Evolutionary conservation across 352 stramenopile species (phyloP).

Genomic region (Globisporangium polare): DNA sequence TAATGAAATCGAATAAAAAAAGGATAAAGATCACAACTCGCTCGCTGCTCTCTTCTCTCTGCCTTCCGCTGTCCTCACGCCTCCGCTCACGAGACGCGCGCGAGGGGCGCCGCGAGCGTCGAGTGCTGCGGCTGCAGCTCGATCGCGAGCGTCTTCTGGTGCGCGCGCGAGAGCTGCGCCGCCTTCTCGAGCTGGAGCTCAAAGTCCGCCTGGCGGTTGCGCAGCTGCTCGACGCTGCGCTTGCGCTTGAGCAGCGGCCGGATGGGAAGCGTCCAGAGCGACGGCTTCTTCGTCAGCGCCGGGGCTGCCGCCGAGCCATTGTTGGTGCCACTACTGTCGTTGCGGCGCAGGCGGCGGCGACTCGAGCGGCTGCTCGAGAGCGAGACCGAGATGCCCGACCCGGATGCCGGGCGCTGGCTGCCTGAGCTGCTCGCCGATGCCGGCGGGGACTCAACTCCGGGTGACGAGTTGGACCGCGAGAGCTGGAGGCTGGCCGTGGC

Average conservation of each 20-base stretch:
- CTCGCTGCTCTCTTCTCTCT: no score
- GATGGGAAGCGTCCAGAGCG: constrained; percentile 42
- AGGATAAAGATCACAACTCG: neutral
- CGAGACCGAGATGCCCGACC: constrained; percentile 14
- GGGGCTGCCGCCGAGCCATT: neutral
- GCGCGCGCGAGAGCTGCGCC: constrained; percentile 19
- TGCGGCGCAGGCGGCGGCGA: constrained; percentile 1
- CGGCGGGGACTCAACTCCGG: constrained; percentile 17
- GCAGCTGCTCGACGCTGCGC: constrained; percentile 38
- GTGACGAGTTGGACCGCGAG: constrained; percentile 3
- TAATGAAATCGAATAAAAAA: constrained; percentile 3
- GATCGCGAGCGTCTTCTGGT: constrained; percentile 19
- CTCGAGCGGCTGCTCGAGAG: constrained; percentile 13
- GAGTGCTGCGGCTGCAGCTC: constrained; percentile 36
- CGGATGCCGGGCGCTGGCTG: constrained; percentile 5
- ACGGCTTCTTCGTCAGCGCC: constrained; percentile 26
- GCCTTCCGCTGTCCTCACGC: no score
- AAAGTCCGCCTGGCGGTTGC: constrained; percentile 43
- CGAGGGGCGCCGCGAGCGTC: constrained; percentile 11
- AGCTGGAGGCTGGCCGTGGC: neutral
- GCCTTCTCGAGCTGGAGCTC: constrained; percentile 38
- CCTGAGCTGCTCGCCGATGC: constrained; percentile 14
- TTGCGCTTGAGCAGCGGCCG: constrained; percentile 49
- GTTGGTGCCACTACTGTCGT: constrained; percentile 10
- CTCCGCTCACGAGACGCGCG: constrained; percentile 16